Base-by-base conservation (phyloP, 208 protist species). In the Crithidia fasciculata region DNA sequence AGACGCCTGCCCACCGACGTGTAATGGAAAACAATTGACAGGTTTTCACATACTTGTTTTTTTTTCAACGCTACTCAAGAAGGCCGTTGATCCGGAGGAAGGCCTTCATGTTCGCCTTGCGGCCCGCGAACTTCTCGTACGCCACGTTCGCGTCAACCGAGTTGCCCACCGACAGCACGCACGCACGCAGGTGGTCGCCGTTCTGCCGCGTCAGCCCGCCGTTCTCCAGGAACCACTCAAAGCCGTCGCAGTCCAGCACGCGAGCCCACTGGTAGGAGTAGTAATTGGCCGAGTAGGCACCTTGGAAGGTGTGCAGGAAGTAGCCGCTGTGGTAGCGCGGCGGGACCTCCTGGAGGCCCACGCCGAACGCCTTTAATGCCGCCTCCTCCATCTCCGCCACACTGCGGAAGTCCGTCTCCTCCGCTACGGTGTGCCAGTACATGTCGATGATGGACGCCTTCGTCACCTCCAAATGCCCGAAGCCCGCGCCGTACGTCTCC, bases 221-320 rank as follows among this genome's bases (percentile, higher is more conserved):
- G 36, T 86, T 68, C 72, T 91, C 82, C 2, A 86, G 83, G 59
- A 95, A 89, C 69, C 82, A 90, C 45, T 76, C 84, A 53, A 88
- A 91, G 5, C 70, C 78, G 68, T 93, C 86, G 43, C 84, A 81
- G 47, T 86, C 81, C 40, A 92, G 68, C 71, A 94, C 75, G 12
- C 88, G 80, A 7, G 88, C 90, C 84, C 81, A 86, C 64, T 84
- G 80, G 75, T 95, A 95, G 15, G 73, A 74, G 72, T 91, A 92
- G 83, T 94, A 95, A 19, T 84, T 84, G 4, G 86, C 69, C 13
- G 78, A 36, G 74, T 95, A 95, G 13, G 78, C 88, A 36, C 90
- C 86, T 2, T 74, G 66, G 50, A 94, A 94, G 43, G 88, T 87
- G 82, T 95, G 86, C 15, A 66, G 12, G 63, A 92, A 92, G 52